Percentiles rank a stretch among this genome's conserved stretches.
Evolutionary conservation across 1,284 basidiomycete genomes (phyloP).

Genomic region (Boletellus dicymbophilus): DNA sequence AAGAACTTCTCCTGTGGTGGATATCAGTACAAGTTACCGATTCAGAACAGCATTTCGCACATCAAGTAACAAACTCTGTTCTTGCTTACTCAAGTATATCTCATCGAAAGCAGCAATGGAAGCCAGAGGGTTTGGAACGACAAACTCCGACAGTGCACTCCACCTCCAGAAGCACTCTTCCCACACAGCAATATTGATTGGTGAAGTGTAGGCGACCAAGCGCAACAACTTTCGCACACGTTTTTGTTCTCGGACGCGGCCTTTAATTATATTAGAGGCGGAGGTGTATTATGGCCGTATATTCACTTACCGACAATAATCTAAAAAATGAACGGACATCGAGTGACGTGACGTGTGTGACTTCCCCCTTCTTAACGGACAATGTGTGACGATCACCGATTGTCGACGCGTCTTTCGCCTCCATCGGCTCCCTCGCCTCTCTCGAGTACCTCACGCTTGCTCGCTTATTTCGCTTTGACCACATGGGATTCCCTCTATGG

Average conservation of each 20-base stretch:
- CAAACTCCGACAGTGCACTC: slow-evolving; percentile 52
- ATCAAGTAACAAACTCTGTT: slow-evolving; percentile 40
- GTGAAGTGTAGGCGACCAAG: slow-evolving; percentile 60
- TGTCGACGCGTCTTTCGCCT: too few species aligned
- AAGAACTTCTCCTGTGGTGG: slow-evolving; percentile 64
- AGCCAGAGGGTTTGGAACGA: slow-evolving; percentile 40
- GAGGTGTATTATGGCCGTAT: neutral
- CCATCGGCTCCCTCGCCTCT: too few species aligned
- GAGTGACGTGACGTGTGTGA: too few species aligned
- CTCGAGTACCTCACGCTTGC: too few species aligned
- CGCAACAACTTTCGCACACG: slow-evolving; percentile 74
- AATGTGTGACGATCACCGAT: too few species aligned
- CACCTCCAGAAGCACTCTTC: slow-evolving; percentile 77
- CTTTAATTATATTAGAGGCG: slow-evolving; percentile 26
- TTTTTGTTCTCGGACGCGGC: slow-evolving; percentile 81
- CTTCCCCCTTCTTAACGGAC: too few species aligned
- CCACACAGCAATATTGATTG: slow-evolving; percentile 77
- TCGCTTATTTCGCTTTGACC: too few species aligned
- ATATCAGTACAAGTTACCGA: slow-evolving; percentile 9
- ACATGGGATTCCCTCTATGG: too few species aligned
- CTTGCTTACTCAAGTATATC: slow-evolving; percentile 36
- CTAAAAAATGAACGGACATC: too few species aligned
- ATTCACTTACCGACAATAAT: slow-evolving; percentile 61
- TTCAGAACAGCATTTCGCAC: slow-evolving; percentile 28
- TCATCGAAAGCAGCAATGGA: slow-evolving; percentile 36